Evolutionary conservation across 1,284 basidiomycete genomes (phyloP).

Genomic region (Anthracocystis setariae): DNA sequence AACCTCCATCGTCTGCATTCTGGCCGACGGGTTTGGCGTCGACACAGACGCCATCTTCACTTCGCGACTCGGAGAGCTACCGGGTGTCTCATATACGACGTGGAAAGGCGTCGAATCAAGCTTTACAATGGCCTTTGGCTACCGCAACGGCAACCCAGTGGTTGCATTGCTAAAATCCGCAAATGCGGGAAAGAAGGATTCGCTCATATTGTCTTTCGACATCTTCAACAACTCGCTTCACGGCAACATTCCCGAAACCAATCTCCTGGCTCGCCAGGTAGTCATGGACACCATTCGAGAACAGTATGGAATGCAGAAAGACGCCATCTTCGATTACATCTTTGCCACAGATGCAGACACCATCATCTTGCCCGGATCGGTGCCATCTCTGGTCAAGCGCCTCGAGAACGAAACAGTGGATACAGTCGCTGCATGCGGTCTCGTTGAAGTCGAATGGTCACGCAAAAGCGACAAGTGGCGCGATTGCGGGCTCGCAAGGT

Average conservation of each 20-base stretch:
- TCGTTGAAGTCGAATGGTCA: constrained; percentile 31
- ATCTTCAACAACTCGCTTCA: constrained; percentile 41
- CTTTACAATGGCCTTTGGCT: constrained; percentile 28
- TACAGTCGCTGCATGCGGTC: constrained; percentile 30
- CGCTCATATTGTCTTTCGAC: constrained; percentile 40
- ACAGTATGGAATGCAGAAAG: constrained; percentile 20
- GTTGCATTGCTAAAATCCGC: constrained; percentile 34
- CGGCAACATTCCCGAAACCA: constrained; percentile 27
- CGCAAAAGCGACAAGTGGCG: constrained; percentile 16
- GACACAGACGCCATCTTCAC: constrained; percentile 32
- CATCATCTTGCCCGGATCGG: constrained; percentile 29
- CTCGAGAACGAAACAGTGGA: constrained; percentile 28
- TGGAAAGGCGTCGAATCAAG: constrained; percentile 40
- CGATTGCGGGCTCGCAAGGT: constrained; percentile 27
- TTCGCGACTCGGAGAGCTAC: constrained; percentile 12
- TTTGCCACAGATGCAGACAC: constrained; percentile 41
- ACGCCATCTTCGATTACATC: constrained; percentile 28
- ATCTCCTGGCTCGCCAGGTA: constrained; percentile 20
- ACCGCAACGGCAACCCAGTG: constrained; percentile 18
- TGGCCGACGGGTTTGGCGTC: constrained; percentile 37
- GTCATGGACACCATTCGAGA: constrained; percentile 24
- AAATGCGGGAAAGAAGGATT: constrained; percentile 41
- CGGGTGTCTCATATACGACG: constrained; percentile 31
- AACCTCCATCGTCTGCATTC: constrained; percentile 35
- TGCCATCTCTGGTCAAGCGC: constrained; percentile 23